Evolutionary conservation across 306 rosid genomes (phyloP).

Genomic region (Dicorynia guianensis): DNA sequence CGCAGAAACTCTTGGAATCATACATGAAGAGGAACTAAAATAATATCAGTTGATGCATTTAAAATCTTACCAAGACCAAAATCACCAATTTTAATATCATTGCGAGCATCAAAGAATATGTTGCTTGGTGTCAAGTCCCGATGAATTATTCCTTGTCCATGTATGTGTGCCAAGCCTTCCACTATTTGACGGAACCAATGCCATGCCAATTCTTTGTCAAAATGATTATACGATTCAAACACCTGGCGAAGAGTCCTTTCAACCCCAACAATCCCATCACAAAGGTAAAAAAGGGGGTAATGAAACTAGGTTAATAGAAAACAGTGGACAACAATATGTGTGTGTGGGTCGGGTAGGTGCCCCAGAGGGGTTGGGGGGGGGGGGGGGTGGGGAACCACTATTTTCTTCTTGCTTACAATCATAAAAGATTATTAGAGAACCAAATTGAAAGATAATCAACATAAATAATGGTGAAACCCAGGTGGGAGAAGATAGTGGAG

Average conservation of each 20-base stretch:
- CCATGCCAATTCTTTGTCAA: conserved; percentile 87
- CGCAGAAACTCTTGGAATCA: conserved; percentile 36
- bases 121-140: conserved; percentile 94
- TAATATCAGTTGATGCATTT: conserved; percentile 33
- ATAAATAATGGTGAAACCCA: not conserved
- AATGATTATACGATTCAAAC: conserved; percentile 77
- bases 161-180: conserved; percentile 98
- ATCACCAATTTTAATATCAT: conserved; percentile 95
- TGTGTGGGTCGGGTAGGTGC: too few species aligned
- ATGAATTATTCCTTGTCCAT: conserved; percentile 96
- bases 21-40: conserved; percentile 23
- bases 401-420: conserved; percentile 15
- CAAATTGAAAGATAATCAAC: conserved; percentile 5
- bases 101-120: conserved; percentile 97
- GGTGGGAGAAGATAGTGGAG: not conserved
- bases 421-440: conserved; percentile 20
- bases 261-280: conserved; percentile 39
- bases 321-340: conserved; percentile 14
- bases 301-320: conserved; percentile 37
- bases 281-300: conserved; percentile 16
- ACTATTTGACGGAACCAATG: conserved; percentile 94
- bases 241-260: conserved; percentile 86
- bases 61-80: conserved; percentile 90
- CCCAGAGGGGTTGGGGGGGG: too few species aligned
- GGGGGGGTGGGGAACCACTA: too few species aligned